Base-by-base conservation (phyloP, 352 stramenopile species). In the Phytophthora aleatoria region DNA sequence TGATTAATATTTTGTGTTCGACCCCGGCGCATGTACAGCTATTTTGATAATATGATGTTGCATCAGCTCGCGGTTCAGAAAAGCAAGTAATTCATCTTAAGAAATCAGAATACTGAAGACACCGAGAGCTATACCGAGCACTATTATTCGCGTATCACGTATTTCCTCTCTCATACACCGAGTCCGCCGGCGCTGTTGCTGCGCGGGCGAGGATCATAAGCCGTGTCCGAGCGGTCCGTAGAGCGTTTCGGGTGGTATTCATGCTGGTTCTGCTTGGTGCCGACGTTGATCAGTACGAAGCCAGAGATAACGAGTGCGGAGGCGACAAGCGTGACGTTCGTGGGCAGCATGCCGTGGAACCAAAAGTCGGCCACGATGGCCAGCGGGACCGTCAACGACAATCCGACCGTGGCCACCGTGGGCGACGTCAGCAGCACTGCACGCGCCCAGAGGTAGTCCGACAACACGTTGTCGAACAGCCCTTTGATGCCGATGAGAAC, bases 341-440 rank as follows among this genome's bases (percentile, higher is more conserved):
- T 77, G 1, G 88, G 86, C 45, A 75, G 45, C 36, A 87, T 66
- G 27, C 67, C 54, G 54, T 90, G 73, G 49, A 91, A 77, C 44
- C 88, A 76, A 62, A 77, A 86, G 73, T 99, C 96, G 54, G 90
- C 89, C 20, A 92, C 38, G 67, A 98, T 98, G 8, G 96, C 96
- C 58, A 99, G 77, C 16, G 96, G 96, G 24, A 99, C 97, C 6
- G 97, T 99, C 31, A 99, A 84, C 30, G 92, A 97, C 42, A 99
- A 86, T 16, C 94, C 95, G 20, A 99, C 94, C 1, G 95, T 98
- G 12, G 96, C 96, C 26, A 98, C 92, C 4, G 97, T 99, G 24
- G 97, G 93, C 13, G 88, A 97, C 30, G 96, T 99, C 43, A 98
- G 87, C 38, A 99, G 69, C 31, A 99, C 94, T 3, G 96, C 85